Evolutionary conservation across 2,329 filamentous ascomycete species (phyloP).

Genomic region (Magnaporthiopsis poae): DNA sequence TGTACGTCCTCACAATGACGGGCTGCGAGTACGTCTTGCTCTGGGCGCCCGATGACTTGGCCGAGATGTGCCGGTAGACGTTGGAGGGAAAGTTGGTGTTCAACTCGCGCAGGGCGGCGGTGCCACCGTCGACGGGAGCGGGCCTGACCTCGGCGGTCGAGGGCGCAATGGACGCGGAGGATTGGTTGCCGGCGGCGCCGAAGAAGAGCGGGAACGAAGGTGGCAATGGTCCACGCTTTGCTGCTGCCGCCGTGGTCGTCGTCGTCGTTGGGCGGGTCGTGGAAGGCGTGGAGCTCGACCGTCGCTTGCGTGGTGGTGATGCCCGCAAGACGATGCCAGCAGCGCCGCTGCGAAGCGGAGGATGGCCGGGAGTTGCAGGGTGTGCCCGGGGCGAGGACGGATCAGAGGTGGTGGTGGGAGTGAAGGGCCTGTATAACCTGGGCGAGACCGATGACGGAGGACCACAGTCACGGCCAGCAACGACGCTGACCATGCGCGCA

Average conservation of each 20-base stretch:
- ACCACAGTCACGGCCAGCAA: neutral
- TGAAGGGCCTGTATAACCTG: neutral
- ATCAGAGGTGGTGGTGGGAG: conserved; percentile 5
- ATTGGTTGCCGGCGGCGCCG: conserved; percentile 32
- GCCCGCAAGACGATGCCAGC: conserved; percentile 4
- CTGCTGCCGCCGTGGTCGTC: conserved; percentile 17
- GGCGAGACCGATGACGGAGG: neutral
- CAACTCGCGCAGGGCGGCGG: conserved; percentile 48
- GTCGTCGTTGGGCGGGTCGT: conserved; percentile 16
- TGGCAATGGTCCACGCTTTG: conserved; percentile 27
- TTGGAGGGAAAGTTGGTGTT: conserved; percentile 46
- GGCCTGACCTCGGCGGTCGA: conserved; percentile 47
- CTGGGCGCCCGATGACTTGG: conserved; percentile 45
- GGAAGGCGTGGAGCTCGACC: conserved; percentile 11
- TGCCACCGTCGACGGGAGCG: conserved; percentile 47
- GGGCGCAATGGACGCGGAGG: conserved; percentile 42
- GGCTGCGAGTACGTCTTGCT: conserved; percentile 54
- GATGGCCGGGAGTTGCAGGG: neutral
- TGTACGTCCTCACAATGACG: conserved; percentile 57
- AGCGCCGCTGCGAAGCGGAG: neutral
- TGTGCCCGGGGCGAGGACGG: neutral
- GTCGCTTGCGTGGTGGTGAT: neutral
- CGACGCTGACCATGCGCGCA: conserved; percentile 8
- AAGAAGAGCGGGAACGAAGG: conserved; percentile 40
- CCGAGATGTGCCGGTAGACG: conserved; percentile 39